A percentile compares a stretch with the other conserved stretches of the same genome.
phyloP scores from a whole-genome alignment of 177 flowering plant genomes.

The Vitis hybrid region DNA sequence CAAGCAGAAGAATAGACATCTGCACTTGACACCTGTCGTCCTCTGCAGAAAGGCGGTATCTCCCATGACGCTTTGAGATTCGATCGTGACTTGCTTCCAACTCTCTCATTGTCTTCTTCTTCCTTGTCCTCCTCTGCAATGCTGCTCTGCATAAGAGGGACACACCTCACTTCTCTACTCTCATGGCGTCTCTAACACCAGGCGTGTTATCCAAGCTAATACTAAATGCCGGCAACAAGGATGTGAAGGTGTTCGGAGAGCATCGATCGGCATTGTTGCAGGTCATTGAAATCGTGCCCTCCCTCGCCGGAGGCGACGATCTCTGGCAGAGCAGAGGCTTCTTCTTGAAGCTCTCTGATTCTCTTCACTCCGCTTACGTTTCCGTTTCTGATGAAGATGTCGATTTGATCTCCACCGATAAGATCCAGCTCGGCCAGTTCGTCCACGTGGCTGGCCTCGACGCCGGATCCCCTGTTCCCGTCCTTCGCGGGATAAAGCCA shows the following conservation, averaged over 20 bases:
- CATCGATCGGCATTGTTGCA: slow-evolving; percentile 56
- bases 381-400: slow-evolving; percentile 39
- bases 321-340: slow-evolving; percentile 43
- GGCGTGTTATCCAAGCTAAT: slow-evolving; percentile 53
- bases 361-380: slow-evolving; percentile 51
- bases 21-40: too few species aligned
- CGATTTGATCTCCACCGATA: slow-evolving; percentile 48
- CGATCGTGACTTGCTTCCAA: background rate
- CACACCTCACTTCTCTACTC: too few species aligned
- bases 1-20: too few species aligned
- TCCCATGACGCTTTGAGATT: slow-evolving; percentile 13
- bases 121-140: too few species aligned
- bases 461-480: slow-evolving; percentile 44
- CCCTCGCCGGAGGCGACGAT: slow-evolving; percentile 26
- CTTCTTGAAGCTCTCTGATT: slow-evolving; percentile 58
- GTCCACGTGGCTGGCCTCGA: slow-evolving; percentile 46
- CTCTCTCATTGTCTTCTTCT: too few species aligned
- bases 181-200: slow-evolving; percentile 59
- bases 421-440: slow-evolving; percentile 57
- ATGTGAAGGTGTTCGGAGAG: slow-evolving; percentile 41
- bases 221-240: slow-evolving; percentile 32
- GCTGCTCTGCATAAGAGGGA: too few species aligned
- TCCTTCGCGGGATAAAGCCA: slow-evolving; percentile 47
- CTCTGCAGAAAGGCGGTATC: background rate
- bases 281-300: slow-evolving; percentile 52